Evolutionary conservation across 1,284 basidiomycete species (phyloP), one percentile per base, ranked within the genome.

Genomic region (Tilletia walkeri): DNA sequence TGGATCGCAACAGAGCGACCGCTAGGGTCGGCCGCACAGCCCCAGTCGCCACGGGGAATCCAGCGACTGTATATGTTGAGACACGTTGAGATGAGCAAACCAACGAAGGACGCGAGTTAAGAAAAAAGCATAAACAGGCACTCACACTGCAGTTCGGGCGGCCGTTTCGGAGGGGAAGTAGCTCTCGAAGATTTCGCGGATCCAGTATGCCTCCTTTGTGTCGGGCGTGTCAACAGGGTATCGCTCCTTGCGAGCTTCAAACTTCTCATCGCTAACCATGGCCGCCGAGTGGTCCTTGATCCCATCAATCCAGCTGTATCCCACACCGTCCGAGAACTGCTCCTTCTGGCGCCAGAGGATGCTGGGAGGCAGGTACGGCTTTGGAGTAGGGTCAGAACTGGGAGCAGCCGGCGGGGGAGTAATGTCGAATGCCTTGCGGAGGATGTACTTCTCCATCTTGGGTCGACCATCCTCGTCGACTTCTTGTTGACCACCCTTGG

Each of bases 271-370:
- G 16, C 92, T 89, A 67, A 99, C 88, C 66, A 86, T 84, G 4
- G 87, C 78, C 53, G 88, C 90, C 6, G 96, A 91, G 80, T 97
- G 89, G 68, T 91, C 91, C 86, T 99, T 99, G 76, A 99, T 93
- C 89, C 95, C 94, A 82, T 99, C 96, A 82, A 99, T 99, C 96
- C 96, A 99, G 61, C 93, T 96, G 86, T 99, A 99, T 38, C 96
- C 96, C 70, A 99, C 96, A 72, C 96, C 96, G 84, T 99, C 96
- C 12, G 94, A 96, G 87, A 99, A 99, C 82, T 98, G 95, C 85
- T 99, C 96, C 85, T 99, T 99, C 85, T 99, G 96, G 73, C 96
- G 89, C 96, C 96, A 99, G 53, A 99, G 88, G 79, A 99, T 98
- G 47, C 91, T 92, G 73, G 89, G 89, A 24, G 96, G 96, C 68